phyloP scores from a whole-genome alignment of 2,329 filamentous ascomycete species.

The Cyphellophora attinorum region DNA sequence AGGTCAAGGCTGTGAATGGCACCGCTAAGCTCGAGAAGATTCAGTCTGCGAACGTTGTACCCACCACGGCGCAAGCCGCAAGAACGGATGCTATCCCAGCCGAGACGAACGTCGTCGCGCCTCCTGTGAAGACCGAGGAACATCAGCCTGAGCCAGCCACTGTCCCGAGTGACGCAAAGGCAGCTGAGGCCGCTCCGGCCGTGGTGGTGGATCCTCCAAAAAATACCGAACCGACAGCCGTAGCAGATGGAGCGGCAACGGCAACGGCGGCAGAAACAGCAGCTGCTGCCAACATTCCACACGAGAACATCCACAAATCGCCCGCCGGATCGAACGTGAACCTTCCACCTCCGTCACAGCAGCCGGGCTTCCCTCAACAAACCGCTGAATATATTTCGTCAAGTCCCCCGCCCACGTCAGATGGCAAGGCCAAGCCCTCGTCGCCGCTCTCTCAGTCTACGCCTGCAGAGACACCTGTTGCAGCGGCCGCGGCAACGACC shows the following conservation, averaged over 20 bases:
- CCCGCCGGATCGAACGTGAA: neutral
- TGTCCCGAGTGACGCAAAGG: neutral
- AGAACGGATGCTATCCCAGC: neutral
- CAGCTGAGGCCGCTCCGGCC: no score
- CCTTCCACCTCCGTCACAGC: neutral
- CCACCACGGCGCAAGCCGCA: neutral
- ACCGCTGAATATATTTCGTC: slow-evolving; percentile 1
- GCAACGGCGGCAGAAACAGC: neutral
- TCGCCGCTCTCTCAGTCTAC: no score
- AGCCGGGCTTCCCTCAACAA: neutral
- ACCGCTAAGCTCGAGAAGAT: slow-evolving; percentile 4
- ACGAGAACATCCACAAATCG: neutral
- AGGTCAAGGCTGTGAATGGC: slow-evolving; percentile 4
- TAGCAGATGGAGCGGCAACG: neutral
- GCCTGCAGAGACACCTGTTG: neutral
- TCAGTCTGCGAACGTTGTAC: neutral
- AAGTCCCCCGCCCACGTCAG: neutral
- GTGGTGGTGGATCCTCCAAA: neutral
- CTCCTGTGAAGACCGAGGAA: neutral
- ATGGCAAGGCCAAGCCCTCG: no score
- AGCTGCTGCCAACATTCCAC: slow-evolving; percentile 1
- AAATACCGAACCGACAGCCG: neutral
- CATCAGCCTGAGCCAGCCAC: slow-evolving; percentile 1
- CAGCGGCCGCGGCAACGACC: neutral
- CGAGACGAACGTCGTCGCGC: neutral